Percentiles rank a stretch among this genome's conserved stretches.
Evolutionary conservation across 108 stramenopile genomes (phyloP).

Genomic region (Discostella stelligeroides): DNA sequence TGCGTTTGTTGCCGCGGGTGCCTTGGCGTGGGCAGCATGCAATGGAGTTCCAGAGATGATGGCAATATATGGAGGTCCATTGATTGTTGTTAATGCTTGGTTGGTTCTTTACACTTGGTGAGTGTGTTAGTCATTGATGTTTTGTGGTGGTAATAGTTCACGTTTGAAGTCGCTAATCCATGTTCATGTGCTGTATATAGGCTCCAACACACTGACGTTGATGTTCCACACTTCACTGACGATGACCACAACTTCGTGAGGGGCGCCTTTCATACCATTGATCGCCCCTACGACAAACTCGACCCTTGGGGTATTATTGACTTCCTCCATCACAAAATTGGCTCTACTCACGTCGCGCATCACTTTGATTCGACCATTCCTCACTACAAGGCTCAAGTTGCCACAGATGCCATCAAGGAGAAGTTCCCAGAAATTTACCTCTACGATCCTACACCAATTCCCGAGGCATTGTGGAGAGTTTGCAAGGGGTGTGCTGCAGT

Average conservation of each 20-base stretch:
- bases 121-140: not conserved
- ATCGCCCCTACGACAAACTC: constrained; percentile 93
- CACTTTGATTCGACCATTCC: constrained; percentile 93
- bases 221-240: constrained; percentile 94
- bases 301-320: constrained; percentile 90
- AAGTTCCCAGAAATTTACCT: constrained; percentile 82
- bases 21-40: constrained; percentile 64
- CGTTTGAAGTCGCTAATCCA: constrained; percentile 1
- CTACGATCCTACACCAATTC: constrained; percentile 87
- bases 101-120: constrained; percentile 98
- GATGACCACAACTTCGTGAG: constrained; percentile 93
- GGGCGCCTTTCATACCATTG: constrained; percentile 97
- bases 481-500: constrained; percentile 82
- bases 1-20: constrained; percentile 69
- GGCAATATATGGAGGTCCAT: constrained; percentile 91
- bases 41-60: constrained; percentile 83
- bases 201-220: constrained; percentile 97
- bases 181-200: constrained; percentile 22
- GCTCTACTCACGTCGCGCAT: constrained; percentile 96
- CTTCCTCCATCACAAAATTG: constrained; percentile 95
- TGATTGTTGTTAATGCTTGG: constrained; percentile 94
- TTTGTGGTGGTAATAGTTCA: not conserved
- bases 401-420: constrained; percentile 90
- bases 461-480: constrained; percentile 83
- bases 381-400: constrained; percentile 84